phyloP scores from a whole-genome alignment of 2,329 filamentous ascomycete genomes.

The Periconia sp. region DNA sequence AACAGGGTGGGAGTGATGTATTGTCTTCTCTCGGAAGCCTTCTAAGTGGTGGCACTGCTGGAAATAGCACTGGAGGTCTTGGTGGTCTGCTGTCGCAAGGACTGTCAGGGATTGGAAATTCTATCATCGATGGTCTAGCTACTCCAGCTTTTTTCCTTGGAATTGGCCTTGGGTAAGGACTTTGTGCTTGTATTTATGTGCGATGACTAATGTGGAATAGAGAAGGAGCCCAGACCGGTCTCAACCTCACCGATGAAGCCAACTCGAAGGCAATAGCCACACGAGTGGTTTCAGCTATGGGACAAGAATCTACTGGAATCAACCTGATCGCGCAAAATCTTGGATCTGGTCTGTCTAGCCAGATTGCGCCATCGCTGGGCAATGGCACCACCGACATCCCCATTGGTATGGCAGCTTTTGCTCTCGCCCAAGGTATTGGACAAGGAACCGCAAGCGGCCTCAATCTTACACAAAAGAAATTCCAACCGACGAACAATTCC shows the following conservation, averaged over 20 bases:
- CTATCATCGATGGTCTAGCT: conserved; percentile 19
- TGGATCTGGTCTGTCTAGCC: conserved; percentile 28
- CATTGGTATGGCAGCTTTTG: conserved; percentile 28
- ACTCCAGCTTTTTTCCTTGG: conserved; percentile 37
- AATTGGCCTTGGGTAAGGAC: conserved; percentile 34
- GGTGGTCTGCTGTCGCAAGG: conserved; percentile 10
- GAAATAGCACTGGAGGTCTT: conserved; percentile 20
- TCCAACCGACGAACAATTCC: conserved; percentile 20
- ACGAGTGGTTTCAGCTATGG: conserved; percentile 24
- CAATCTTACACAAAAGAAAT: conserved; percentile 26
- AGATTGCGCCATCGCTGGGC: conserved; percentile 23
- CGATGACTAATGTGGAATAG: conserved; percentile 18
- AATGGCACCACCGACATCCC: conserved; percentile 3
- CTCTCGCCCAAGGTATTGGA: conserved; percentile 35
- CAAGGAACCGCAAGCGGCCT: conserved; percentile 32
- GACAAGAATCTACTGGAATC: conserved; percentile 26
- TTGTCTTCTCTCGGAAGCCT: conserved; percentile 6
- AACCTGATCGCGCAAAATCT: conserved; percentile 34
- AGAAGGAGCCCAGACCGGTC: conserved; percentile 31
- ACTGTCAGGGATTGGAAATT: conserved; percentile 16
- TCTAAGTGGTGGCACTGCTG: conserved; percentile 1
- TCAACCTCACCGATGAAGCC: conserved; percentile 28
- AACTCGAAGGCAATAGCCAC: conserved; percentile 23
- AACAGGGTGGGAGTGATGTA: conserved; percentile 1
- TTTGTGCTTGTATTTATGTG: background rate